Base-by-base conservation (phyloP, 768 basidiomycete genomes). In the Suillus subaureus region DNA sequence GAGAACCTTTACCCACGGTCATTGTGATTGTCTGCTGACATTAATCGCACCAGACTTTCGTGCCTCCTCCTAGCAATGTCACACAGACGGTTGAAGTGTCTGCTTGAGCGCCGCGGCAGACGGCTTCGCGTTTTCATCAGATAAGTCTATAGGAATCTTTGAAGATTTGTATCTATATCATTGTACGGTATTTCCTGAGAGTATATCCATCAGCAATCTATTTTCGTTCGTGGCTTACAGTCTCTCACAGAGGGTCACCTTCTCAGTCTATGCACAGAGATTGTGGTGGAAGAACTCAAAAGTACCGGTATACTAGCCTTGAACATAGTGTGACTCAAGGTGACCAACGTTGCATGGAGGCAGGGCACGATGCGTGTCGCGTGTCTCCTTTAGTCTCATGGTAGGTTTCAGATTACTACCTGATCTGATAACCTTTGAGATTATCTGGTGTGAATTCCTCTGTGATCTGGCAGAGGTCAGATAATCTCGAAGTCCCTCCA, bases 41-140 rank as follows among this genome's bases (percentile, higher is more conserved):
- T 26, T 13, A 23, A 35, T 56, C 16, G 40, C 35, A 49, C 51
- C 64, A 87, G 86, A 79, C 82, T 18, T 87, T 83, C 65, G 77
- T 77, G 39, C 85, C 83, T 11, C 86, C 86, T 62, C 85, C 85
- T 6, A 84, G 80, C 75, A 86, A 80, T 61, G 55, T 82, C 52
- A n/a, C 68, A 7, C 43, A 61, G 56, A 57, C 12, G 21, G 16
- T 63, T 2, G 54, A 69, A n/a, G 71, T 73, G 37, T 71, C 68
- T 40, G 35, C 31, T 23, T 77, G 65, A 70, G 11, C 16, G 35
- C 18, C 40, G 9, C 18, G 55, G 55, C 31, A 39, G 15, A 60
- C 18, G 9, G 39, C 15, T 33, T 62, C 47, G 40, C 51, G 40
- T 67, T 47, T 39, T 16, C 55, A 33, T 54, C 16, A 31, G 64